These are phyloP conservation scores for Chionographis japonica DNA, from an alignment of 106 monocot genomes.

Conservation along the genomic window DNA sequence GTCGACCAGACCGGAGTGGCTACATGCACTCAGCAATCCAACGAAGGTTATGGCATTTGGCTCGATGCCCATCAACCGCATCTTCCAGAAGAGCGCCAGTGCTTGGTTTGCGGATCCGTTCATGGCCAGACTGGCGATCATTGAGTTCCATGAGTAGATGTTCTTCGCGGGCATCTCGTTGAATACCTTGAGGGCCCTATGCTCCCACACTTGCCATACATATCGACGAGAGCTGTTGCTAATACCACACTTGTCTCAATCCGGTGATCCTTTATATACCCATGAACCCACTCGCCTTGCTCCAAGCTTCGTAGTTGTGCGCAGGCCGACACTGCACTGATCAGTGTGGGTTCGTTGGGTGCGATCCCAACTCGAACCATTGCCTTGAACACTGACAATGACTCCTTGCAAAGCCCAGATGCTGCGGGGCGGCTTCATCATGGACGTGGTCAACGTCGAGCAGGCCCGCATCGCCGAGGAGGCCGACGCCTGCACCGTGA, in stretches of 20 bases:
- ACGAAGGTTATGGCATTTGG: conserved; percentile 54
- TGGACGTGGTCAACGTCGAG: no score
- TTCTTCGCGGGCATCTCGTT: conserved; percentile 49
- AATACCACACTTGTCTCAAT: conserved; percentile 17
- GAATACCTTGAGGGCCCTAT: conserved; percentile 51
- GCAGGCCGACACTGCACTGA: conserved; percentile 52
- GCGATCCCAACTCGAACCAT: conserved; percentile 18
- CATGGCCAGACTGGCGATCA: conserved; percentile 50
- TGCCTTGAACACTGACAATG: conserved; percentile 33
- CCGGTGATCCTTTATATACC: conserved; percentile 13
- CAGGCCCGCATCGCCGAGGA: no score
- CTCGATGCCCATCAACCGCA: conserved; percentile 26
- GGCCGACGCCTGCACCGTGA: no score
- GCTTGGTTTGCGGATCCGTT: conserved; percentile 43
- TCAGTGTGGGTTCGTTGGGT: conserved; percentile 45
- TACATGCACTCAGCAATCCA: no score
- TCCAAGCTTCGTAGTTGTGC: conserved; percentile 46
- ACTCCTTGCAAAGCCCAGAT: conserved; percentile 34
- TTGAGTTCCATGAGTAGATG: conserved; percentile 65
- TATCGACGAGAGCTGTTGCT: conserved; percentile 48
- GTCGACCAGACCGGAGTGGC: no score
- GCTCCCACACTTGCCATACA: conserved; percentile 76
- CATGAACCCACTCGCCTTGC: conserved; percentile 34
- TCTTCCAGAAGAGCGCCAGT: conserved; percentile 66
- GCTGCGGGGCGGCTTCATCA: no score